Base-by-base conservation (phyloP, 2,329 filamentous ascomycete genomes). In the Cytospora paraplurivora region DNA sequence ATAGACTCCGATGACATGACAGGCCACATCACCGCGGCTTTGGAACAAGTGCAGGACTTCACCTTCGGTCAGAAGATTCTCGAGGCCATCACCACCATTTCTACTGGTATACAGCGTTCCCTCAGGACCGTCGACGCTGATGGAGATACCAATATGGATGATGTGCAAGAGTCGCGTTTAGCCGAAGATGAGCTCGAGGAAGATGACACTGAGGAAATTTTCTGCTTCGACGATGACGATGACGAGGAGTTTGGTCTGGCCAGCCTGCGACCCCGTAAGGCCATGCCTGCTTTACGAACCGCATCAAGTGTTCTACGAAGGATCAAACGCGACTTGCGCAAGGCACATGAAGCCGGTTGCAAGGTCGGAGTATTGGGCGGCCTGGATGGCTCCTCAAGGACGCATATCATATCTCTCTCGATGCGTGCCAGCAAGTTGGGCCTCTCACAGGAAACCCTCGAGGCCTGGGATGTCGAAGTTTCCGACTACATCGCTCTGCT, bases 401-500 rank as follows among this genome's bases (percentile, higher is more conserved):
- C 77, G 12, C 81, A 77, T 64, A 78, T 83, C 3, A 74, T 95
- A 19, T 87, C 86, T 5, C 75, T 95, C 1, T 92, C 92, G 0
- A 83, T 90, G 35, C 86, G 86, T 4, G 84, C 91, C 35, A 78
- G 82, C 4, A 90, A 89, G 69, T 82, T 97, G 1, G 87, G 84
- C 0, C 84, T 97, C 13, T 89, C 91, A 0, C 82, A 88, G 44
- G 90, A 93, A 70, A 88, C 87, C 0, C 84, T 92, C 74, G 82
- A 89, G 70, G 90, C 92, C 1, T 97, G 93, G 93, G 83, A 88
- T 65, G 73, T 97, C 12, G 76, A 83, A 15, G 76, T 80, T 0
- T 75, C 80, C 0, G 88, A 93, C 38, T 93, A 94, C 70, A 74
- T 96, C 47, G 83, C 94, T 5, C 79, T 96, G 5, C 78, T 97